These are phyloP conservation scores for Lachancea sp. DNA, from an alignment of 805 yeast species.

Conservation along the genomic window DNA sequence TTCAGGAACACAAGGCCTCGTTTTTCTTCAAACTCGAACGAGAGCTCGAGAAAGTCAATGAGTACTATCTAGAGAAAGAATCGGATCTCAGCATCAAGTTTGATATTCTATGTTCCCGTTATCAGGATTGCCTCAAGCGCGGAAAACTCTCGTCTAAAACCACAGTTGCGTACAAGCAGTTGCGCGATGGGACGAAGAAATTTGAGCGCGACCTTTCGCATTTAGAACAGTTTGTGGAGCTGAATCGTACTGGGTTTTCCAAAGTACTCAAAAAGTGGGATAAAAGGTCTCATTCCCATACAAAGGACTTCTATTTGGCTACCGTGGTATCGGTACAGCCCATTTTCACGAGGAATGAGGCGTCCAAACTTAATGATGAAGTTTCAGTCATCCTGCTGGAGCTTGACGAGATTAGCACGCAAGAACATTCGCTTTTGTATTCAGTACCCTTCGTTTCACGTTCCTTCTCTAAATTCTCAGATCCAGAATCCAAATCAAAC, in stretches of 20 bases:
- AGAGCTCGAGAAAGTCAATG: slow-evolving; percentile 90
- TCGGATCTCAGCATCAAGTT: slow-evolving; percentile 74
- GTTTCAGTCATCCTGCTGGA: slow-evolving; percentile 28
- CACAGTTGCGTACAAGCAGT: slow-evolving; percentile 71
- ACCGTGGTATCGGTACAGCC: slow-evolving; percentile 97
- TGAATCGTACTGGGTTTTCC: slow-evolving; percentile 92
- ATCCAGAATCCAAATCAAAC: not conserved
- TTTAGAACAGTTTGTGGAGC: slow-evolving; percentile 86
- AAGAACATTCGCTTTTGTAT: slow-evolving; percentile 8
- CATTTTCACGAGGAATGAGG: slow-evolving; percentile 84
- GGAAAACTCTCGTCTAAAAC: slow-evolving; percentile 49
- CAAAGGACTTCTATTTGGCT: slow-evolving; percentile 83
- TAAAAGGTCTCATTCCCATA: slow-evolving; percentile 88
- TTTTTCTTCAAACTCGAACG: slow-evolving; percentile 84
- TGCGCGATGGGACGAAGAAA: slow-evolving; percentile 84
- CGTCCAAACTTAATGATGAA: slow-evolving; percentile 75
- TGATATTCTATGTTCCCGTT: slow-evolving; percentile 69
- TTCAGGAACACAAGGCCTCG: slow-evolving; percentile 87
- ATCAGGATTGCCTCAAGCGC: slow-evolving; percentile 40
- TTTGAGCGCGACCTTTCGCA: slow-evolving; percentile 84
- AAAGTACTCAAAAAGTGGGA: slow-evolving; percentile 98
- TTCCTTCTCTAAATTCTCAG: not conserved
- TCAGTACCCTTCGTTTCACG: not conserved
- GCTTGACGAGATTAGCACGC: slow-evolving; percentile 24
- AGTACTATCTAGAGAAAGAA: slow-evolving; percentile 87